Conservation (phyloP, 208 protist species). For the Leishmania tarentolae region DNA sequence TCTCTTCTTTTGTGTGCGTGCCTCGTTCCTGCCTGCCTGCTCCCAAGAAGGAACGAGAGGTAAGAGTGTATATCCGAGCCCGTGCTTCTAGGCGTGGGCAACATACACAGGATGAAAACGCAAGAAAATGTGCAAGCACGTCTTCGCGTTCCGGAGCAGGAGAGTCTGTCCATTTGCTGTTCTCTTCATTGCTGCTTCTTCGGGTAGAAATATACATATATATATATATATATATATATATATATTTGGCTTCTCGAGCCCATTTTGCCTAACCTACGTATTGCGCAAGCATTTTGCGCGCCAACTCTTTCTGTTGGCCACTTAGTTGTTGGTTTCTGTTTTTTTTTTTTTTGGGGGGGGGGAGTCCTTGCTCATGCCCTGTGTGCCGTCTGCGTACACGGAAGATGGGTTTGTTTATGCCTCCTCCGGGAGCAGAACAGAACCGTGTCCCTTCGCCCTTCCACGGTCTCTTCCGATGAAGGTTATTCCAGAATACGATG, state of each 20-base stretch:
- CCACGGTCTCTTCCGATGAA: neutral
- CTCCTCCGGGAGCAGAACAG: too few relatives aligned
- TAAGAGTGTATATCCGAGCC: neutral
- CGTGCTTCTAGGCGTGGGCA: neutral
- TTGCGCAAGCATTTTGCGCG: neutral
- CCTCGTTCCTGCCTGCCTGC: neutral
- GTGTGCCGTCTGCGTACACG: neutral
- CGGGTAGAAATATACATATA: too few relatives aligned
- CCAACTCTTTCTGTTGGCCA: neutral
- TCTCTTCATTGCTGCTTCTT: neutral
- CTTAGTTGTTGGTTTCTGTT: too few relatives aligned
- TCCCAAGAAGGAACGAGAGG: neutral
- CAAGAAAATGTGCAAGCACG: too few relatives aligned
- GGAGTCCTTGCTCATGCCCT: neutral
- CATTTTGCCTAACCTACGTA: neutral
- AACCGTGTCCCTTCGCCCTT: neutral
- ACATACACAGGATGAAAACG: neutral
- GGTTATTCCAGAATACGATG: too few relatives aligned
- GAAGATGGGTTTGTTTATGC: neutral
- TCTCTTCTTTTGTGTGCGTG: constrained; percentile 5
- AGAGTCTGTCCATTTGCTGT: neutral
- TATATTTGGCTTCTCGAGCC: too few relatives aligned
- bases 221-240: too few relatives aligned
- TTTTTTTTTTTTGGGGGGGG: neutral
- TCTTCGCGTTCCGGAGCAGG: neutral